Base-by-base conservation (phyloP, 208 protist species). In the Trypanosoma rangeli region DNA sequence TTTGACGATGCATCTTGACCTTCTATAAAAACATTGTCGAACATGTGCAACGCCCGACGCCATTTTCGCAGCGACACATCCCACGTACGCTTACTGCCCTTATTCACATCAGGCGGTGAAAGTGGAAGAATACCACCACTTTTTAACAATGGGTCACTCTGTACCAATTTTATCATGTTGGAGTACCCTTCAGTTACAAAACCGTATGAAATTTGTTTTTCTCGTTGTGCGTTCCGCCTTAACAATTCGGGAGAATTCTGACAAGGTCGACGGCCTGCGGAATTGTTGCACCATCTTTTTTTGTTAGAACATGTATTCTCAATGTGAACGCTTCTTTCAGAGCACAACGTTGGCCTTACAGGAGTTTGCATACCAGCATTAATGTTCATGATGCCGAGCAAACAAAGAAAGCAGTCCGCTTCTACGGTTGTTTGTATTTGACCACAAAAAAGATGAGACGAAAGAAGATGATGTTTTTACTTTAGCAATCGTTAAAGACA, bases 31-130 rank as follows among this genome's bases (percentile, higher is more conserved):
- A 93, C 87, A 65, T 73, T 83, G 79, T 95, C 90, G 74, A 95
- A 95, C 90, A 95, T 93, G 82, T 95, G 90, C 42, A 95, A 73
- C 56, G 85, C 87, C 39, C 90, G 69, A 8, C 90, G 87, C 87
- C 90, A 95, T 76, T 95, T 95, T 33, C 90, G 85, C 22, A 92
- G 68, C 53, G 83, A 82, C 28, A 95, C 80, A 67, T 95, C 90
- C 90, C 90, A 95, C n/a, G 68, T 50, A 5, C 90, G 83, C 62
- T 95, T 95, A 76, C 85, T 95, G 37, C 81, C 80, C 48, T 78
- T 74, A 33, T 72, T 58, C 0, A 87, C 53, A 20, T 76, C 76
- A 8, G 90, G 90, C 44, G 90, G 85, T 26, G 75, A 74, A 35
- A 95, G 75, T 28, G 90, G 90, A 31, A 95, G 76, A 58, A 95